These are phyloP conservation scores for Musa troglodytarum DNA, from an alignment of 176 grass and related monocot species.

Conservation along the genomic window DNA sequence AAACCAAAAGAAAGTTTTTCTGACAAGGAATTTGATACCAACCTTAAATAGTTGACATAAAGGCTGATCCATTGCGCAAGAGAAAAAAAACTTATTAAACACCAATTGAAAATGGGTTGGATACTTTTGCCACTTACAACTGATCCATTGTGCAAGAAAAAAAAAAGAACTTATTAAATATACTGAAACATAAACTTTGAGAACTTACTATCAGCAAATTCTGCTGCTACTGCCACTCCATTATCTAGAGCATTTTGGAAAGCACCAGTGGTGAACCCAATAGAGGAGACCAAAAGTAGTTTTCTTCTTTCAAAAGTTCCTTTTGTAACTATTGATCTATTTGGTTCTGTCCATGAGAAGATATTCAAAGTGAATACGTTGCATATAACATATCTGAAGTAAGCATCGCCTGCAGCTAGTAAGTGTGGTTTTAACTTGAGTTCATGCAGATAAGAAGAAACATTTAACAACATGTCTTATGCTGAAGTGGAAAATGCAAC, in stretches of 20 bases:
- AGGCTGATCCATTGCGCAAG: too few species aligned
- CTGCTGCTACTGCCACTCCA: constrained; percentile 41
- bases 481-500: not conserved
- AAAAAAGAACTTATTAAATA: not conserved
- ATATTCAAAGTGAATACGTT: not conserved
- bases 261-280: constrained; percentile 35
- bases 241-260: constrained; percentile 33
- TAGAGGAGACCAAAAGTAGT: constrained; percentile 47
- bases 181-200: not conserved
- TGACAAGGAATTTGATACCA: too few species aligned
- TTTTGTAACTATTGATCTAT: constrained; percentile 18
- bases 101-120: too few species aligned
- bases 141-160: not conserved
- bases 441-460: not conserved
- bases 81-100: too few species aligned
- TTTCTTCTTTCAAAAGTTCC: constrained; percentile 39
- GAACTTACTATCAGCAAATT: constrained; percentile 81
- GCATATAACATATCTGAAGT: not conserved
- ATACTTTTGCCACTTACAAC: too few species aligned
- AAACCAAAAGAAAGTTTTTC: too few species aligned
- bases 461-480: not conserved
- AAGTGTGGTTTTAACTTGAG: not conserved
- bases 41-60: too few species aligned
- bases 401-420: not conserved
- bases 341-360: not conserved